Percentiles rank a stretch among this genome's conserved stretches.
Conservation (phyloP, 768 basidiomycete genomes). For the Termitomyces eurrhizus region DNA sequence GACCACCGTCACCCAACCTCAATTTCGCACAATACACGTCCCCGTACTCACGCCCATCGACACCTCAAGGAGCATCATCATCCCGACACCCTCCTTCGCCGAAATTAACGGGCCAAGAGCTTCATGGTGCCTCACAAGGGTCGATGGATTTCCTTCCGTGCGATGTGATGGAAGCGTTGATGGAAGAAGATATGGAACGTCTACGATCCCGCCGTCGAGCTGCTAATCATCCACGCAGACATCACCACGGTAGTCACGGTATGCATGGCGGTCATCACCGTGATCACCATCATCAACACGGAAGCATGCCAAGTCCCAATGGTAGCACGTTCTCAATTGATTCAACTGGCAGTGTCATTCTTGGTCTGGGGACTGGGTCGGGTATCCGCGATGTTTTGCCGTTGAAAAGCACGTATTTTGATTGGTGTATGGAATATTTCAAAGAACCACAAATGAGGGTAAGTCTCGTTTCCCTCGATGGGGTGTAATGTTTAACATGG, state of each 20-base stretch:
- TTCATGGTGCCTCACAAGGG: constrained; percentile 27
- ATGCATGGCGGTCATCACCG: constrained; percentile 2
- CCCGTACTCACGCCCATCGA: constrained; percentile 60
- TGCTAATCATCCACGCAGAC: constrained; percentile 36
- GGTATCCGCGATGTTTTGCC: constrained; percentile 86
- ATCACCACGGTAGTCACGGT: constrained; percentile 25
- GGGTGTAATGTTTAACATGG: constrained; percentile 12
- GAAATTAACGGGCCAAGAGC: constrained; percentile 23
- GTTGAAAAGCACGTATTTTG: constrained; percentile 87
- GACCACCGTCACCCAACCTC: constrained; percentile 76
- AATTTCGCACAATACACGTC: constrained; percentile 75
- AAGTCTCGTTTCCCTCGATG: constrained; percentile 19
- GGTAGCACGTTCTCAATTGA: constrained; percentile 79
- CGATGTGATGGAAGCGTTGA: constrained; percentile 83
- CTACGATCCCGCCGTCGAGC: constrained; percentile 63
- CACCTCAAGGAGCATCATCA: constrained; percentile 27
- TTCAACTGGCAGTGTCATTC: constrained; percentile 61
- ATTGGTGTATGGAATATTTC: constrained; percentile 97
- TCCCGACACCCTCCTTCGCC: constrained; percentile 23
- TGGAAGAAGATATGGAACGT: constrained; percentile 94
- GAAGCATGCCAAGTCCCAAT: constrained; percentile 60
- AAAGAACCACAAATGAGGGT: constrained; percentile 99
- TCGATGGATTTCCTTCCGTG: constrained; percentile 61
- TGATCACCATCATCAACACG: constrained; percentile 28
- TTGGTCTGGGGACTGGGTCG: constrained; percentile 75